phyloP scores from a whole-genome alignment of 2,329 filamentous ascomycete genomes.

The Alternaria arbusti region DNA sequence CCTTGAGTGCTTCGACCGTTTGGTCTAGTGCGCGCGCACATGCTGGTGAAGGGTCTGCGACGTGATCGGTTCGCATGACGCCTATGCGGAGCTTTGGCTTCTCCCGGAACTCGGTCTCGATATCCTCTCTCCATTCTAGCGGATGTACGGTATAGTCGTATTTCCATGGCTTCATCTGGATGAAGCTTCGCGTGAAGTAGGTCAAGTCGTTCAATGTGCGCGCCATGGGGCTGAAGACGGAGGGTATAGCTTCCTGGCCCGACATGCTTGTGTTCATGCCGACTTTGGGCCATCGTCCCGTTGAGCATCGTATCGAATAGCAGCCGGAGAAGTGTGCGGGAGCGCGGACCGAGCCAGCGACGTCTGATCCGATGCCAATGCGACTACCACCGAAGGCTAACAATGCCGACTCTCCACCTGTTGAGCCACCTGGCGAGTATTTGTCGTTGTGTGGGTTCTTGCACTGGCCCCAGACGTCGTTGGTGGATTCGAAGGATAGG shows the following conservation, averaged over 20 bases:
- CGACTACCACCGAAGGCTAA: constrained; percentile 80
- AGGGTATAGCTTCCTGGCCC: constrained; percentile 87
- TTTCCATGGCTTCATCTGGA: constrained; percentile 84
- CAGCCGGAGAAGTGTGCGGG: constrained; percentile 91
- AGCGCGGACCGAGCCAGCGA: constrained; percentile 84
- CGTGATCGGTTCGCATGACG: constrained; percentile 77
- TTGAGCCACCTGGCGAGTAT: constrained; percentile 89
- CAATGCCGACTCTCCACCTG: constrained; percentile 82
- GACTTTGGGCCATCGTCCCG: constrained; percentile 86
- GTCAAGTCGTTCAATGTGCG: constrained; percentile 80
- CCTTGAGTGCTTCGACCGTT: constrained; percentile 70
- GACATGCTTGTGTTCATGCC: constrained; percentile 88
- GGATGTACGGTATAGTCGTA: constrained; percentile 89
- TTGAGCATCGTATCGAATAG: constrained; percentile 85
- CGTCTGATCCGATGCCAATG: constrained; percentile 89
- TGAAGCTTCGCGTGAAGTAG: constrained; percentile 81
- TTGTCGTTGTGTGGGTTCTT: constrained; percentile 83
- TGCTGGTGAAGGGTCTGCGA: constrained; percentile 85
- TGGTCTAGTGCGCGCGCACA: constrained; percentile 77
- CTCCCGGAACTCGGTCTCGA: constrained; percentile 64
- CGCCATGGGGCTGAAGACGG: constrained; percentile 92
- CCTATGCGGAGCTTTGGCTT: constrained; percentile 74
- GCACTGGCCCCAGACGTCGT: constrained; percentile 80
- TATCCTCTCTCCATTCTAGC: constrained; percentile 73
- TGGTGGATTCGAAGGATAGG: constrained; percentile 82